phyloP scores from a whole-genome alignment of 768 basidiomycete genomes.

The Tylopilus felleus region DNA sequence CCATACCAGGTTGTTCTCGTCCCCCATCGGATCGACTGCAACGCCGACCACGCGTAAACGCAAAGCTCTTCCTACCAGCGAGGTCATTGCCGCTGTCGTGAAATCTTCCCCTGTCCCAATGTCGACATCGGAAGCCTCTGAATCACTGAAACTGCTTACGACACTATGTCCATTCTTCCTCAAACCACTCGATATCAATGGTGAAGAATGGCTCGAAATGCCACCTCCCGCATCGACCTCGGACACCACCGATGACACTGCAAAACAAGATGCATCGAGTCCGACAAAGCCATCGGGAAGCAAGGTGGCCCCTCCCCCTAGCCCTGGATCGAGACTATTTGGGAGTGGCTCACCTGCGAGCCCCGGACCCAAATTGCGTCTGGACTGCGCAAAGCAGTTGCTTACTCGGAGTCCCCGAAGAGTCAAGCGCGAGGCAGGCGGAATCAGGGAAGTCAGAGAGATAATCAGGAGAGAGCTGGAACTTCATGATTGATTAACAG shows the following conservation, averaged over 20 bases:
- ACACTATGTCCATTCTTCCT: constrained; percentile 81
- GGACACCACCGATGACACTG: constrained; percentile 11
- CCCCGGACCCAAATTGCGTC: constrained; percentile 47
- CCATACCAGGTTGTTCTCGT: constrained; percentile 60
- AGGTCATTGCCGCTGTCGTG: constrained; percentile 65
- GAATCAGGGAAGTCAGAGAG: constrained; percentile 76
- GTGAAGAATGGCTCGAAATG: constrained; percentile 54
- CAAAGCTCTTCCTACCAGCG: constrained; percentile 61
- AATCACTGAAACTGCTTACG: constrained; percentile 64
- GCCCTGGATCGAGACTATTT: constrained; percentile 38
- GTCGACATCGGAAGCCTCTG: constrained; percentile 71
- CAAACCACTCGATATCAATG: constrained; percentile 55
- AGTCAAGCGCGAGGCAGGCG: constrained; percentile 68
- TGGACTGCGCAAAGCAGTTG: constrained; percentile 60
- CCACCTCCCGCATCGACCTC: constrained; percentile 27
- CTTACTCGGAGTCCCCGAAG: constrained; percentile 67
- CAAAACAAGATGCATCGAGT: constrained; percentile 22
- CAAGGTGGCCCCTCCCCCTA: constrained; percentile 29
- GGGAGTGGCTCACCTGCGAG: constrained; percentile 38
- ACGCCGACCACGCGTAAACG: constrained; percentile 64
- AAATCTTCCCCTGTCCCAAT: constrained; percentile 83
- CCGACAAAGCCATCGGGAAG: constrained; percentile 36
- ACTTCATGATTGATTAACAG: constrained; percentile 47
- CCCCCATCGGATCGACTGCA: constrained; percentile 48
- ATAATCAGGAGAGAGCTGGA: constrained; percentile 79